Base-by-base conservation (phyloP, 139 green algal species). In the Chlorella sp. region DNA sequence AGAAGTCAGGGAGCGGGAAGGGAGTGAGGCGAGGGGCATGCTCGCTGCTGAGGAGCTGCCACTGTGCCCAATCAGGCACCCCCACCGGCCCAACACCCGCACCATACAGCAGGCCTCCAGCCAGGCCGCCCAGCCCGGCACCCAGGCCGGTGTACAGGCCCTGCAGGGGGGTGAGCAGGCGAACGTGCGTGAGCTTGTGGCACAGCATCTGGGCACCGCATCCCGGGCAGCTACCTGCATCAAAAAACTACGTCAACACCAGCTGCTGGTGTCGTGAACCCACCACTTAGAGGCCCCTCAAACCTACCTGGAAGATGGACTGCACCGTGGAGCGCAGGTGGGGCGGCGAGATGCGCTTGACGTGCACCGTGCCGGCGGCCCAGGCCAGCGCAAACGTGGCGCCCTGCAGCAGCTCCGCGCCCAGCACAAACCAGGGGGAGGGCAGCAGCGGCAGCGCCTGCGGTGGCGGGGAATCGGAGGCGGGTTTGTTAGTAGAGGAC, bases 371-470 rank as follows among this genome's bases (percentile, higher is more conserved):
- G 34, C 88, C 88, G 3, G 87, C 77, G 5, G 51, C 78, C 44
- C 60, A 92, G 68, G 65, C 83, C 44, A 91, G 90, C 6, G 80
- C 88, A 70, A 92, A 91, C 36, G 88, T 92, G 40, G 83, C 22
- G 17, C 88, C 88, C 30, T 92, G 87, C n/a, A 91, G 82, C 38
- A 91, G 65, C 82, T 91, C 88, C 2, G 85, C 72, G 26, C 69
- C 69, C 64, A 92, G 88, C n/a, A 90, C 87, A 26, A 58, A 58
- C 87, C 87, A 92, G 51, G 85, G 74, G 38, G 34, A 87, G 62
- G 65, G 65, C 38, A 73, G 4, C 38, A 73, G 54, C 13, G 85
- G 85, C 48, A 88, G 69, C 38, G 41, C 41, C 78, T 84, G 62
- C 77, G n/a, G 43, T 34, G 7, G n/a, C 34, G 22, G 46, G 34